Base-by-base conservation (phyloP, 805 yeast species). In the Blastobotrys terrestris region DNA sequence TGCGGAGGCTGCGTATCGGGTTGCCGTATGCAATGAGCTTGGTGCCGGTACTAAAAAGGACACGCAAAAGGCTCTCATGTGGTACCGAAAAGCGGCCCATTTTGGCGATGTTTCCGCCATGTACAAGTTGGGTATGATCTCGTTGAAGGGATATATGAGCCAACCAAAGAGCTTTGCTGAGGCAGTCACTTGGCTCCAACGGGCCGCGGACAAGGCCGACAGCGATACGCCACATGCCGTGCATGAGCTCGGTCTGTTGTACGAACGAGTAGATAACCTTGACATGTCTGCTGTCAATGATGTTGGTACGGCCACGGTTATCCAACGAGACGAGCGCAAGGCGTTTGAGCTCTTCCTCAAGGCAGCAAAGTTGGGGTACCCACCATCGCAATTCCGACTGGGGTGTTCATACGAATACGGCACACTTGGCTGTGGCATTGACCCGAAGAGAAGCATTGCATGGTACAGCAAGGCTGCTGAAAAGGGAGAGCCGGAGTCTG, bases 381-480 rank as follows among this genome's bases (percentile, higher is more conserved):
- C 85, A 3, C 80, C 85, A 21, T 80, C 92, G 0, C 89, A 84
- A 64, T 81, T 81, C 65, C 77, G 82, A 52, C 68, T 86, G 44
- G 95, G 92, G 2, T 77, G 81, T 63, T 82, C 83, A 53, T 84
- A 82, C 64, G 91, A 86, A 59, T 83, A 80, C 60, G 94, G 94
- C 2, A 74, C 78, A 39, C 65, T 80, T 21, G 77, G 77, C 1
- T 70, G 81, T 50, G 63, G 70, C 2, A 71, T 79, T 1, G 81
- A 81, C 58, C 76, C 87, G 3, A 71, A 74, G 51, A 76, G 78
- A 56, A 79, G 86, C 6, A 75, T 86, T 48, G 85, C 85, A 13
- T 87, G 92, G 91, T 87, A 85, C 66, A 72, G 83, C 7, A 73
- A 79, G 51, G 84, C 87, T 2, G 88, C 90, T 46, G 76, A 73